phyloP scores from a whole-genome alignment of 2,329 filamentous ascomycete genomes.

The Ophiostoma sp. region DNA sequence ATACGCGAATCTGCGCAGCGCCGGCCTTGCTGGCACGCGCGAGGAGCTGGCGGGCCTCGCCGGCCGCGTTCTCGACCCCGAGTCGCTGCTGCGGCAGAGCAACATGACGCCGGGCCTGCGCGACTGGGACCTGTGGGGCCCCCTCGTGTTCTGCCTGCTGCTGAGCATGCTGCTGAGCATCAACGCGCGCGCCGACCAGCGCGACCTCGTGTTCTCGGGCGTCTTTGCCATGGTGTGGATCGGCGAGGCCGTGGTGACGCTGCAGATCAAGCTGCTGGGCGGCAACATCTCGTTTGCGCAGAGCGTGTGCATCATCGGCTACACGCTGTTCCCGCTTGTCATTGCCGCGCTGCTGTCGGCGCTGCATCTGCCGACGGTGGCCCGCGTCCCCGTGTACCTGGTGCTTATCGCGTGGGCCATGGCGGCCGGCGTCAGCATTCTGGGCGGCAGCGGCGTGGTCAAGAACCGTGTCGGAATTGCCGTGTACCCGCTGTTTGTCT shows the following conservation, averaged over 20 bases:
- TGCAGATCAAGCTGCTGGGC: slow-evolving; percentile 93
- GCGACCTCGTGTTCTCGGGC: slow-evolving; percentile 84
- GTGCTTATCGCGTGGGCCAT: slow-evolving; percentile 87
- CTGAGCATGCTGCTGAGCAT: slow-evolving; percentile 71
- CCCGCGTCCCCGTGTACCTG: slow-evolving; percentile 84
- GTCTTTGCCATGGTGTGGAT: slow-evolving; percentile 98
- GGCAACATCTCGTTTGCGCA: slow-evolving; percentile 98
- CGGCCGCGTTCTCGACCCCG: slow-evolving; percentile 58
- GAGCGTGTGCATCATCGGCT: slow-evolving; percentile 95
- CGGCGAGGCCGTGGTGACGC: slow-evolving; percentile 90
- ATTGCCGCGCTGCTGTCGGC: slow-evolving; percentile 88
- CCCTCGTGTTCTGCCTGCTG: slow-evolving; percentile 86
- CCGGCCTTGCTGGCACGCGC: slow-evolving; percentile 53
- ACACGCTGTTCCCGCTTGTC: slow-evolving; percentile 94
- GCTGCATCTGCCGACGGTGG: slow-evolving; percentile 69
- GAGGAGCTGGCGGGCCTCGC: slow-evolving; percentile 59
- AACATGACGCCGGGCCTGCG: slow-evolving; percentile 84
- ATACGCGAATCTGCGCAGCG: slow-evolving; percentile 56
- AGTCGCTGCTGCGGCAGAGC: slow-evolving; percentile 53
- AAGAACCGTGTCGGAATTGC: slow-evolving; percentile 91
- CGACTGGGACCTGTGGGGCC: slow-evolving; percentile 98
- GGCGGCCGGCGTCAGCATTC: slow-evolving; percentile 89
- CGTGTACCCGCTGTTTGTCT: slow-evolving; percentile 90
- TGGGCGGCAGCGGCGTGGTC: slow-evolving; percentile 91
- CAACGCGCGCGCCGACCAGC: slow-evolving; percentile 71